Evolutionary conservation across 805 yeast genomes (phyloP), one percentile per base, ranked within the genome.

Genomic region (Candida pseudofarinosa): DNA sequence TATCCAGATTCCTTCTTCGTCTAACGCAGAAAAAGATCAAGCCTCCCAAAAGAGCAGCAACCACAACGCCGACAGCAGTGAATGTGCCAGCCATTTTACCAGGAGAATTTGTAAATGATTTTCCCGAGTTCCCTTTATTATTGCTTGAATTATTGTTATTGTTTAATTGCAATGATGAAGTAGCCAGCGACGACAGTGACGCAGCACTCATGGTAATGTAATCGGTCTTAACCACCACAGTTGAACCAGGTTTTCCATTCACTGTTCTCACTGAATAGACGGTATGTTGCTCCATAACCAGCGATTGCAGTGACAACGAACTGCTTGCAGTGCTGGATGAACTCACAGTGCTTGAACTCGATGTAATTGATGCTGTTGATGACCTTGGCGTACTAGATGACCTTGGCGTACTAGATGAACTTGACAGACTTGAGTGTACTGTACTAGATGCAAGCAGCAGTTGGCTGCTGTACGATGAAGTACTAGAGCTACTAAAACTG

Each of bases 41-140:
- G 0, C 70, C 64, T 0, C 64, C 51, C 1, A 83, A 38, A 0
- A 81, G 38, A 1, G 71, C 71, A 0, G 78, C 52, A 0, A 65
- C 76, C 1, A 82, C 81, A 1, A 88, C 52, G 1, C 90, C 96
- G 14, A 88, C 93, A 0, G 78, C 89, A 2, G 85, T 79, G 62
- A 88, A 88, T 0, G 88, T 85, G 3, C 95, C 96, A 0, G 90
- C 95, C 1, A 88, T 93, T 56, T 83, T 85, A 0, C 91, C 95
- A 37, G 77, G 78, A 37, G 79, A 67, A 44, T 74, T 71, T 72
- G 85, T 88, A 56, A 83, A 88, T 2, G 81, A 67, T 23, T 23
- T 23, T 23, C 28, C 28, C 10, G 28, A 23, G 28, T 10, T 23
- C 10, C 10, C 6, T 23, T 23, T 23, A 15, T 53, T 55, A 7